phyloP scores from a whole-genome alignment of 192 early-diverging fungal species.

The Umbelopsis vinacea region DNA sequence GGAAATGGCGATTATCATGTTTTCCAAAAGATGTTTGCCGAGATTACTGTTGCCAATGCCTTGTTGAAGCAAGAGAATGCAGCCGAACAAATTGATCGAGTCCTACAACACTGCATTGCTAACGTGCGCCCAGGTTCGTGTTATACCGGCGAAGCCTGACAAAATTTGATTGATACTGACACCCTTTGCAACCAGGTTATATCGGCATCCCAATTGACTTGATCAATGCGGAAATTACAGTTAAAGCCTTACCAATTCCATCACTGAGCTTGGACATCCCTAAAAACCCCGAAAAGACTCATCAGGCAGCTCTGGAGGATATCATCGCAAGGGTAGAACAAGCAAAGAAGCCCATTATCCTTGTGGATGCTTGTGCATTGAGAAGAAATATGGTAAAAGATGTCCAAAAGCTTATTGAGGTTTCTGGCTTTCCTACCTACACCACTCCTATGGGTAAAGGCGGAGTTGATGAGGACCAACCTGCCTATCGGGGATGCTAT shows the following conservation, averaged over 20 bases:
- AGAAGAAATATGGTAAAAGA: slow-evolving; percentile 40
- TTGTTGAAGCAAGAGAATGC: slow-evolving; percentile 39
- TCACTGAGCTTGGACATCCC: slow-evolving; percentile 32
- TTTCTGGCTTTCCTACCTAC: slow-evolving; percentile 44
- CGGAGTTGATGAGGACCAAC: slow-evolving; percentile 36
- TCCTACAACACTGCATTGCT: slow-evolving; percentile 37
- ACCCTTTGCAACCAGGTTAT: slow-evolving; percentile 30
- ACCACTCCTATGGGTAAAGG: slow-evolving; percentile 55
- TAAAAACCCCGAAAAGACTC: slow-evolving; percentile 37
- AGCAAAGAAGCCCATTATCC: slow-evolving; percentile 48
- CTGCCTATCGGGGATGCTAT: slow-evolving; percentile 47
- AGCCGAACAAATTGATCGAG: slow-evolving; percentile 46
- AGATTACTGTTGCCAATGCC: slow-evolving; percentile 47
- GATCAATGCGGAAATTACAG: slow-evolving; percentile 31
- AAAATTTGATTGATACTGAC: not conserved
- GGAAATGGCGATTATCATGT: slow-evolving; percentile 58
- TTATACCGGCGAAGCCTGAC: not conserved
- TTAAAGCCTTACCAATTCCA: slow-evolving; percentile 22
- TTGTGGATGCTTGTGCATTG: slow-evolving; percentile 49
- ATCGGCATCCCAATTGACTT: slow-evolving; percentile 53
- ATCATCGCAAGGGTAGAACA: slow-evolving; percentile 36
- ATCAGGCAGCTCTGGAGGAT: slow-evolving; percentile 36
- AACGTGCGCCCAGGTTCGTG: slow-evolving; percentile 35
- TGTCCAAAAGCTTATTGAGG: slow-evolving; percentile 41
- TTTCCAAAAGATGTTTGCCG: slow-evolving; percentile 47